A percentile compares a stretch with the other conserved stretches of the same genome.
Evolutionary conservation across 176 grass and related monocot species (phyloP).

Genomic region (Calamus simplicifolius): DNA sequence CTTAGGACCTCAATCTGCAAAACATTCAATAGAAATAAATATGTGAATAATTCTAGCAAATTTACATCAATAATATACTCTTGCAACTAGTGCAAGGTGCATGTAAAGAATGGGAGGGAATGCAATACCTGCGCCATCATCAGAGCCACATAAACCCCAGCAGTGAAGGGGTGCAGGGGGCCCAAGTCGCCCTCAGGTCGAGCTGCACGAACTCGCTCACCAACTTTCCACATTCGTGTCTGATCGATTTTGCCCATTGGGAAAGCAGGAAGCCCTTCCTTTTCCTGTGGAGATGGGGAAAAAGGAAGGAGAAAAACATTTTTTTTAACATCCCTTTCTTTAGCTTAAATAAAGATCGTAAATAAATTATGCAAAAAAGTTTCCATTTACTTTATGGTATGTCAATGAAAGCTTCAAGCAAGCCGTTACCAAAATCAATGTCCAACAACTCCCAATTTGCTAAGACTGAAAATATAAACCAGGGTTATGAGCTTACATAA

Average conservation of each 20-base stretch:
- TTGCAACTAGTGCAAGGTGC: background rate
- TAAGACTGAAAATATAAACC: background rate
- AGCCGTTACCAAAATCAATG: too few relatives aligned
- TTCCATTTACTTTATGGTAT: too few relatives aligned
- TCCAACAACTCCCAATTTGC: too few relatives aligned
- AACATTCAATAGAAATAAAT: too few relatives aligned
- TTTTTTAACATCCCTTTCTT: background rate
- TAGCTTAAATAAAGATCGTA: too few relatives aligned
- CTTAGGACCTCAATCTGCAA: conserved; percentile 66
- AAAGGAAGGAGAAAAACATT: background rate
- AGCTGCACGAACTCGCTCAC: conserved; percentile 47
- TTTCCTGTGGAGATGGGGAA: conserved; percentile 34
- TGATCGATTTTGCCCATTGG: conserved; percentile 74
- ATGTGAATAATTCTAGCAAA: too few relatives aligned
- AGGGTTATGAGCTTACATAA: conserved; percentile 32
- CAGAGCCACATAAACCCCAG: conserved; percentile 62
- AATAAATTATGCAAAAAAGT: too few relatives aligned
- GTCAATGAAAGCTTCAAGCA: too few relatives aligned
- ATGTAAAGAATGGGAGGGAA: background rate
- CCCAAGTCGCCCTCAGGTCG: conserved; percentile 41
- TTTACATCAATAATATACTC: too few relatives aligned
- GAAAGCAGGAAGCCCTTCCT: conserved; percentile 76
- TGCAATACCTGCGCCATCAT: conserved; percentile 77
- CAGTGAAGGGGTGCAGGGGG: conserved; percentile 40
- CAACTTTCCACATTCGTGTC: conserved; percentile 76